Evolutionary conservation across 768 basidiomycete genomes (phyloP).

Genomic region (Leucocoprinus sp.): DNA sequence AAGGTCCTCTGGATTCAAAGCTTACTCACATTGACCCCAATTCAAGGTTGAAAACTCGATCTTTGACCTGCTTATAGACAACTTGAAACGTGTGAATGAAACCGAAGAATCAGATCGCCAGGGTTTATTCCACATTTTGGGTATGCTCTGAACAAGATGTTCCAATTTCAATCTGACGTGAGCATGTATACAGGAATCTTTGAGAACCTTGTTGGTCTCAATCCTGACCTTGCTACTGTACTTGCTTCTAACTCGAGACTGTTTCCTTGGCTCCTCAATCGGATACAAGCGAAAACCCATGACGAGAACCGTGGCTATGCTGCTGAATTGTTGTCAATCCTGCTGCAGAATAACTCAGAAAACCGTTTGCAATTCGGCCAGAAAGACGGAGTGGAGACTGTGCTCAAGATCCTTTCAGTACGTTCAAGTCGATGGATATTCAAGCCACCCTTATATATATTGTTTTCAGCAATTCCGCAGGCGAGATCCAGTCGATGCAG

Average conservation of each 20-base stretch:
- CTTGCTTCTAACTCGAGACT: slow-evolving; percentile 72
- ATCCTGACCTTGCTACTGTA: slow-evolving; percentile 61
- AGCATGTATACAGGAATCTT: slow-evolving; percentile 64
- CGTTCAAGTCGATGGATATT: slow-evolving; percentile 23
- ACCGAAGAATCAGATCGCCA: slow-evolving; percentile 83
- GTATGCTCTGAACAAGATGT: slow-evolving; percentile 25
- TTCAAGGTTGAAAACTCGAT: slow-evolving; percentile 75
- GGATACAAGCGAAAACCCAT: slow-evolving; percentile 63
- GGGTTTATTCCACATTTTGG: slow-evolving; percentile 90
- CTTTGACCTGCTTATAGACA: slow-evolving; percentile 84
- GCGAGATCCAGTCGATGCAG: slow-evolving; percentile 75
- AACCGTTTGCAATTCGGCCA: slow-evolving; percentile 67
- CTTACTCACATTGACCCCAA: neutral
- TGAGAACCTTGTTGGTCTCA: slow-evolving; percentile 86
- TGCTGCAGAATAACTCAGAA: slow-evolving; percentile 65
- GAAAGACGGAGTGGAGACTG: slow-evolving; percentile 68
- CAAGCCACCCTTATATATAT: neutral
- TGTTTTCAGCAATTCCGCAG: slow-evolving; percentile 71
- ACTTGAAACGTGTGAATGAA: slow-evolving; percentile 84
- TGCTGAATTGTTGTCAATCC: slow-evolving; percentile 86
- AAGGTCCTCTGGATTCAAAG: slow-evolving; percentile 21
- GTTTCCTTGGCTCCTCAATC: slow-evolving; percentile 69
- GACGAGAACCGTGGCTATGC: slow-evolving; percentile 93
- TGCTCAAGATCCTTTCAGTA: slow-evolving; percentile 77
- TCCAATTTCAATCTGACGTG: neutral